Evolutionary conservation across 495 filamentous ascomycete species (phyloP).

Genomic region (Bryoglossum gracile): DNA sequence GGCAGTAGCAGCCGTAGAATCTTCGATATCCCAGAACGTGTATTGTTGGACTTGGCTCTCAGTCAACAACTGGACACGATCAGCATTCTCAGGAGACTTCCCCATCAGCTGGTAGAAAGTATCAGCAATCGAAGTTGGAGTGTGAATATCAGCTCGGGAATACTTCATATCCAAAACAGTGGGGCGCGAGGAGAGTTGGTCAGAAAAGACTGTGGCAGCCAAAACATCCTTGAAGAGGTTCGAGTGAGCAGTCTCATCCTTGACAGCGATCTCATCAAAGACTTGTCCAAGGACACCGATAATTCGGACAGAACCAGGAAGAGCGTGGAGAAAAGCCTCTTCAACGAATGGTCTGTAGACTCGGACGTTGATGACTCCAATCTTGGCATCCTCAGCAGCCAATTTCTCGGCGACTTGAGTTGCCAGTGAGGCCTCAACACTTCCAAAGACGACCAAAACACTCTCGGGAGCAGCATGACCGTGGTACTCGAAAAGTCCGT

Average conservation of each 20-base stretch:
- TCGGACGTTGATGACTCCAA: conserved; percentile 85
- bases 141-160: conserved; percentile 69
- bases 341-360: conserved; percentile 93
- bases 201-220: conserved; percentile 71
- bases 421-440: conserved; percentile 77
- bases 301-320: conserved; percentile 66
- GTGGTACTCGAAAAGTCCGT: conserved; percentile 87
- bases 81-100: conserved; percentile 40
- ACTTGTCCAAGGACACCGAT: conserved; percentile 65
- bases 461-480: conserved; percentile 71
- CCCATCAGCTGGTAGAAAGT: conserved; percentile 54
- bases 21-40: conserved; percentile 88
- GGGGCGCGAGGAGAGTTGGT: conserved; percentile 51
- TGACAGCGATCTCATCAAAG: conserved; percentile 40
- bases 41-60: conserved; percentile 61
- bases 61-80: conserved; percentile 42
- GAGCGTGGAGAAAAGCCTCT: conserved; percentile 74
- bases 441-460: conserved; percentile 88
- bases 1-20: conserved; percentile 56
- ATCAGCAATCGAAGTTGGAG: conserved; percentile 65
- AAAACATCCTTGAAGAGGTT: conserved; percentile 84
- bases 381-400: conserved; percentile 58
- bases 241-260: conserved; percentile 68
- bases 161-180: conserved; percentile 81
- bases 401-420: conserved; percentile 73